A percentile compares a stretch with the other conserved stretches of the same genome.
Evolutionary conservation across 2,329 filamentous ascomycete species (phyloP).

Genomic region (Botrytis galanthina): DNA sequence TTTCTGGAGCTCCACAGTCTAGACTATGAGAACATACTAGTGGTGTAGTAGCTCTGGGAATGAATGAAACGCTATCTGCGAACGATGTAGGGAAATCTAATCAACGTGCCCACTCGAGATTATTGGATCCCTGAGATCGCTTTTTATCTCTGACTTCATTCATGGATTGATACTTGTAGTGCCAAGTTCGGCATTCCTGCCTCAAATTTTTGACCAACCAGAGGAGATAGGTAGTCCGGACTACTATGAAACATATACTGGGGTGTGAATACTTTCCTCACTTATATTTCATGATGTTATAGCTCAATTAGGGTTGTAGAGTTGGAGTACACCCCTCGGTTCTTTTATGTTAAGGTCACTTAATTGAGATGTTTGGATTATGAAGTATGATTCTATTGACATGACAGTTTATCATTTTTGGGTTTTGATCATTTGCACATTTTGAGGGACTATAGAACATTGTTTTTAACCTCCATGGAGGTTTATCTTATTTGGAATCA

Average conservation of each 20-base stretch:
- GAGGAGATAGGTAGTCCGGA: neutral
- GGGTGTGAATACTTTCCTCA: neutral
- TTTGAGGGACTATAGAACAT: neutral
- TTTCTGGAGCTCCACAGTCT: neutral
- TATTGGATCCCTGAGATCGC: neutral
- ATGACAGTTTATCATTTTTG: neutral
- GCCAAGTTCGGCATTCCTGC: neutral
- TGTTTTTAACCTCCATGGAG: neutral
- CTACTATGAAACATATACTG: neutral
- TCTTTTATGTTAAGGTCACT: neutral
- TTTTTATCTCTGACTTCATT: neutral
- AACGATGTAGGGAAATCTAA: neutral
- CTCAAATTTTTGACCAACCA: neutral
- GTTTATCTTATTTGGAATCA: neutral
- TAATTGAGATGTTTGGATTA: neutral
- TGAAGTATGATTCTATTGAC: neutral
- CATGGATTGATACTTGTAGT: neutral
- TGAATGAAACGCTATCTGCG: neutral
- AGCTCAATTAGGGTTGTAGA: neutral
- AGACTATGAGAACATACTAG: neutral
- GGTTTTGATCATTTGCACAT: neutral
- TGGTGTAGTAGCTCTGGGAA: no score
- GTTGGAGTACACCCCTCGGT: neutral
- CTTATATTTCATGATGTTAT: neutral
- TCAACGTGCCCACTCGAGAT: neutral